Percentiles rank a stretch among this genome's conserved stretches.
phyloP scores from a whole-genome alignment of 1,139 yeast species.

The Pichia sp. region DNA sequence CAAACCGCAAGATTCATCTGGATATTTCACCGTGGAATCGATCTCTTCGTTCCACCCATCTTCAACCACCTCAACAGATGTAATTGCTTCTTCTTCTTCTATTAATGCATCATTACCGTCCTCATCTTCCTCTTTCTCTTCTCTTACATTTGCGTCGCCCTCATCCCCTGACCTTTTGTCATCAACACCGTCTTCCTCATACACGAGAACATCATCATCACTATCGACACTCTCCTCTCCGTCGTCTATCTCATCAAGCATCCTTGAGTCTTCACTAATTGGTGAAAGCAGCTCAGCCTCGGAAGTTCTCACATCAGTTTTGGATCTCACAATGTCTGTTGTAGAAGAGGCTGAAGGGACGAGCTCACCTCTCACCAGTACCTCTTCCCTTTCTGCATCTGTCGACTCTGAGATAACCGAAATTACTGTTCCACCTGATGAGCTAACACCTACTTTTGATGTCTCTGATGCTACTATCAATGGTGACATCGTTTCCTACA shows the following conservation, averaged over 20 bases:
- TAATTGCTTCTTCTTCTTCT: background rate
- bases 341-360: background rate
- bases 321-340: background rate
- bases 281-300: background rate
- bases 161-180: too few species aligned
- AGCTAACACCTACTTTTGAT: background rate
- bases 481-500: constrained; percentile 11
- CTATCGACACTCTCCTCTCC: background rate
- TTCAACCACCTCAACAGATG: constrained; percentile 17
- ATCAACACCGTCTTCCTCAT: too few species aligned
- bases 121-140: background rate
- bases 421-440: background rate
- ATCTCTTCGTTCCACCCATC: constrained; percentile 25
- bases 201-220: background rate
- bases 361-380: background rate
- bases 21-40: constrained; percentile 35
- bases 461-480: constrained; percentile 8
- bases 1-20: constrained; percentile 32
- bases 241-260: background rate
- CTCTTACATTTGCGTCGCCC: too few species aligned
- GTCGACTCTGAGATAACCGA: background rate
- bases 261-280: background rate
- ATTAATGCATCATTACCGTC: background rate
- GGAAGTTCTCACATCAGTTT: background rate
- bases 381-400: background rate